Evolutionary conservation across 805 yeast genomes (phyloP).

Genomic region (Groenewaldozyma salmanticensis): DNA sequence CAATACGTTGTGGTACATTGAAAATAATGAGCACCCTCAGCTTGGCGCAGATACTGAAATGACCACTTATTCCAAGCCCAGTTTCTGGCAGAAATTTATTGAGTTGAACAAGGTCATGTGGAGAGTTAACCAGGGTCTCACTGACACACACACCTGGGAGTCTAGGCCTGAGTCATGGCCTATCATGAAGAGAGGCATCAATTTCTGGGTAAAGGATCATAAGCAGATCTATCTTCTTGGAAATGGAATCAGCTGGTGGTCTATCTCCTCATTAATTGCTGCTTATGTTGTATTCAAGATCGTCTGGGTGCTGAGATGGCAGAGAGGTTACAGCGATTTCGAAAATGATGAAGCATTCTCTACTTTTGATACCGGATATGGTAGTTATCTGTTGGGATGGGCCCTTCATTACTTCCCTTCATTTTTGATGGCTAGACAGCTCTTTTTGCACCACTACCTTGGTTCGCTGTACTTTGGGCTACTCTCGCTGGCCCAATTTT

Average conservation of each 20-base stretch:
- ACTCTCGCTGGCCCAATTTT: slow-evolving; percentile 57
- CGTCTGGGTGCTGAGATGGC: slow-evolving; percentile 29
- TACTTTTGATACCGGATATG: slow-evolving; percentile 28
- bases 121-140: slow-evolving; percentile 37
- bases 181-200: slow-evolving; percentile 46
- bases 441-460: slow-evolving; percentile 87
- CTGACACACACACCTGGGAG: slow-evolving; percentile 40
- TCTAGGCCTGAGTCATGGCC: slow-evolving; percentile 62
- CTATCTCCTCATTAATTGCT: slow-evolving; percentile 29
- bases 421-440: slow-evolving; percentile 79
- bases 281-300: slow-evolving; percentile 21
- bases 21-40: slow-evolving; percentile 49
- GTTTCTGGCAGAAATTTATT: slow-evolving; percentile 41
- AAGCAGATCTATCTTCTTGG: slow-evolving; percentile 52
- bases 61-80: slow-evolving; percentile 27
- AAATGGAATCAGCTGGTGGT: slow-evolving; percentile 49
- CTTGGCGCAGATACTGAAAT: slow-evolving; percentile 28
- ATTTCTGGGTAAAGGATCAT: slow-evolving; percentile 40
- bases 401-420: slow-evolving; percentile 49
- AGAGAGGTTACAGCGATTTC: slow-evolving; percentile 28
- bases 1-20: slow-evolving; percentile 68
- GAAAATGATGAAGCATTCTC: slow-evolving; percentile 21
- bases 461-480: slow-evolving; percentile 88
- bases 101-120: slow-evolving; percentile 54
- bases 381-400: slow-evolving; percentile 48